phyloP scores from a whole-genome alignment of 2,329 filamentous ascomycete species.

The Sclerotinia subarctica region DNA sequence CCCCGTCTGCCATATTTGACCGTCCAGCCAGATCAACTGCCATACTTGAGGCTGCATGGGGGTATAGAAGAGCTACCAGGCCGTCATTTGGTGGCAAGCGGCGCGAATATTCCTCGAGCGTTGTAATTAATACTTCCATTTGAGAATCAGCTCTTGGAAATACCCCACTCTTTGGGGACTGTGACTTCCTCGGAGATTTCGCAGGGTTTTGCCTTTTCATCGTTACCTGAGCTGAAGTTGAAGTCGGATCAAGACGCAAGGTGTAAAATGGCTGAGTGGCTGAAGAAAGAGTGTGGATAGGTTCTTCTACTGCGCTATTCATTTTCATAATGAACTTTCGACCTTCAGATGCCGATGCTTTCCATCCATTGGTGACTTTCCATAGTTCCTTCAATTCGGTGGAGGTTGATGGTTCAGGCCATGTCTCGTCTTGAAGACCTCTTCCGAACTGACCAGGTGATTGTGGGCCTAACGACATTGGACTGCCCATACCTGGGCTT shows the following conservation, averaged over 20 bases:
- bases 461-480: constrained; percentile 29
- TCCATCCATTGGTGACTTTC: constrained; percentile 69
- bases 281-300: constrained; percentile 65
- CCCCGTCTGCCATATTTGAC: constrained; percentile 50
- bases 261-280: constrained; percentile 63
- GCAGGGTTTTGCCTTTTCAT: constrained; percentile 58
- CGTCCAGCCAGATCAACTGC: constrained; percentile 50
- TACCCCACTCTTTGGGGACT: constrained; percentile 27
- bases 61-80: constrained; percentile 66
- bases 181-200: constrained; percentile 42
- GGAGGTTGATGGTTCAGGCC: constrained; percentile 41
- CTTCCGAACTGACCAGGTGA: constrained; percentile 34
- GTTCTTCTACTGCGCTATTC: constrained; percentile 55
- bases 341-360: constrained; percentile 57
- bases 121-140: constrained; percentile 53
- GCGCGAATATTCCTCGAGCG: constrained; percentile 54
- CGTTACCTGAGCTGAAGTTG: constrained; percentile 58
- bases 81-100: constrained; percentile 57
- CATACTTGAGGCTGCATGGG: constrained; percentile 59
- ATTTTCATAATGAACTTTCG: constrained; percentile 58
- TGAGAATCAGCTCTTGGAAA: constrained; percentile 30
- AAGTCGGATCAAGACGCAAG: constrained; percentile 61
- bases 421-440: constrained; percentile 33
- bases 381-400: constrained; percentile 64
- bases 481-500: constrained; percentile 35